Conservation (phyloP, 1,284 basidiomycete species). For the Cystobasidium sp. region DNA sequence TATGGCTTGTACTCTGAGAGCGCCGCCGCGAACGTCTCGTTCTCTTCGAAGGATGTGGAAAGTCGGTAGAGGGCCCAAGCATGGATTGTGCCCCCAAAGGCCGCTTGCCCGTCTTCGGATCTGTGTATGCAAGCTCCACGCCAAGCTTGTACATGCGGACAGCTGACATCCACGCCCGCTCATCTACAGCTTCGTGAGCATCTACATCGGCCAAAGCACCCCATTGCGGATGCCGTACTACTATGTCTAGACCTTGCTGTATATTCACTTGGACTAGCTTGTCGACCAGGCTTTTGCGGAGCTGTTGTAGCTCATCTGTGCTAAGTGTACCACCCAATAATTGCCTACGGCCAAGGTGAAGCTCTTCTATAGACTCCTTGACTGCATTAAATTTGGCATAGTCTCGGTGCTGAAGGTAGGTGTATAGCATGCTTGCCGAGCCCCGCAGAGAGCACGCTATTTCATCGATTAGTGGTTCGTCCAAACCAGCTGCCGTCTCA, state of each 20-base stretch:
- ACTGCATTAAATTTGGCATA: conserved; percentile 88
- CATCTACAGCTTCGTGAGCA: conserved; percentile 60
- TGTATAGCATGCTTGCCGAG: conserved; percentile 91
- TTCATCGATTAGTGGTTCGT: conserved; percentile 92
- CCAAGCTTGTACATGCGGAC: conserved; percentile 71
- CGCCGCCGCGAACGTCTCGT: neutral
- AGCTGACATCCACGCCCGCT: conserved; percentile 58
- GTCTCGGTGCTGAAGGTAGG: conserved; percentile 83
- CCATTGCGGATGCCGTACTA: conserved; percentile 89
- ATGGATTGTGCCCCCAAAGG: conserved; percentile 45
- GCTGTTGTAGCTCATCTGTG: conserved; percentile 79
- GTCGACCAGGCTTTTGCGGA: conserved; percentile 84
- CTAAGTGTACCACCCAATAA: conserved; percentile 85
- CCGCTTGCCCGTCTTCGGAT: conserved; percentile 29
- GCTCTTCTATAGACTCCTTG: conserved; percentile 84
- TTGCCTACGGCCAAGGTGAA: conserved; percentile 87
- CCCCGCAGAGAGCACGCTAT: conserved; percentile 94
- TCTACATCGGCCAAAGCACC: conserved; percentile 83
- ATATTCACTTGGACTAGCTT: conserved; percentile 88
- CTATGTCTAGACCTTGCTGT: conserved; percentile 88
- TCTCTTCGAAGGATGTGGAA: conserved; percentile 19
- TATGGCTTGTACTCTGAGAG: neutral
- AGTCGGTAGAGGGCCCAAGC: conserved; percentile 15
- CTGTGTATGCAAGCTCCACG: conserved; percentile 53
- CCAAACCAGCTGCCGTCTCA: conserved; percentile 78